Evolutionary conservation across 495 filamentous ascomycete species (phyloP).

Genomic region (Thermochaetoides thermophila): DNA sequence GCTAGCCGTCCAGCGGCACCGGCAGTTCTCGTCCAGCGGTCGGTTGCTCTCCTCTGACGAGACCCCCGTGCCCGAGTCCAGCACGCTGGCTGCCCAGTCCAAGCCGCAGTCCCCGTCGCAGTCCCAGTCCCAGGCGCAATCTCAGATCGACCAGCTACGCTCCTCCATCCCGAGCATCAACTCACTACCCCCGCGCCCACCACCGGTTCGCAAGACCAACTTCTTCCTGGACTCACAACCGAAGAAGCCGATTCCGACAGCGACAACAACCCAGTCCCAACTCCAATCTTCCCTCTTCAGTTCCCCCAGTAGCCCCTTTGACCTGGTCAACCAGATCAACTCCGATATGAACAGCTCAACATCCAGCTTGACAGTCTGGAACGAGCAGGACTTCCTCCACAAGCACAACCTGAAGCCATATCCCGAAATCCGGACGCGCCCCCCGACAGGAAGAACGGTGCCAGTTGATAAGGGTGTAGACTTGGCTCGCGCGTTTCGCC

Average conservation of each 20-base stretch:
- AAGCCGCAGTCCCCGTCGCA: neutral
- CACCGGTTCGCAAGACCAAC: neutral
- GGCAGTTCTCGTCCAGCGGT: constrained; percentile 6
- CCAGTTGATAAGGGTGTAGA: constrained; percentile 34
- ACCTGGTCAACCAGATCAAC: constrained; percentile 1
- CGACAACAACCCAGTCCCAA: neutral
- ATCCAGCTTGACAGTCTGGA: constrained; percentile 1
- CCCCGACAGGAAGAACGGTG: constrained; percentile 44
- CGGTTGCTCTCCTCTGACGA: neutral
- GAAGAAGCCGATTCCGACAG: neutral
- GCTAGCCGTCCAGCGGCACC: constrained; percentile 1
- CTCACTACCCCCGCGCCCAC: constrained; percentile 3
- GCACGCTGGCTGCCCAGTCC: constrained; percentile 1
- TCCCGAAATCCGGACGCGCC: constrained; percentile 29
- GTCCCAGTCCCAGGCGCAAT: neutral
- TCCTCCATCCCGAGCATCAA: neutral
- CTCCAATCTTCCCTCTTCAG: too few relatives aligned
- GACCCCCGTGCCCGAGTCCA: too few relatives aligned
- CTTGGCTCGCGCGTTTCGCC: constrained; percentile 36
- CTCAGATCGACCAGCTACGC: constrained; percentile 1
- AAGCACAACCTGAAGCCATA: constrained; percentile 4
- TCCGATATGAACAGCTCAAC: constrained; percentile 2
- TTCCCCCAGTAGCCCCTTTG: too few relatives aligned
- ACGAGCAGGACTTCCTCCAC: constrained; percentile 6
- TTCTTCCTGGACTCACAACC: neutral